Percentiles rank a stretch among this genome's conserved stretches.
Conservation (phyloP, 1,284 basidiomycete species). For the Amylostereum areolatum region DNA sequence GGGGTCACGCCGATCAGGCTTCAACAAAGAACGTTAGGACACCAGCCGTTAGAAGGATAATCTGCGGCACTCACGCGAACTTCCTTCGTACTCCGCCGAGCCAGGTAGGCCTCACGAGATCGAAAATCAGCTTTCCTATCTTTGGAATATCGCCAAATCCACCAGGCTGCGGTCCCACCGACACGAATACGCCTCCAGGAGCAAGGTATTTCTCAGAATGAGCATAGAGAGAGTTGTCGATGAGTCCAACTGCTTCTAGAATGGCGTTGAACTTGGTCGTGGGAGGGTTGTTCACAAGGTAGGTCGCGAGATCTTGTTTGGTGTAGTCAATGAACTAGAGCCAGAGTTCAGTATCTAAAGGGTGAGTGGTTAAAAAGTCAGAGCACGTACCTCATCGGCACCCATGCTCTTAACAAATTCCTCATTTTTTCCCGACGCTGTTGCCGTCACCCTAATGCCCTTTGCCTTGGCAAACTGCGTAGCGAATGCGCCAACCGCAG, state of each 20-base stretch:
- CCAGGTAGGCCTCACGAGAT: constrained; percentile 29
- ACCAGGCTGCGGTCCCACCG: constrained; percentile 33
- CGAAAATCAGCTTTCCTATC: constrained; percentile 16
- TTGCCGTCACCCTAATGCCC: constrained; percentile 49
- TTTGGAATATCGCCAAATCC: constrained; percentile 5
- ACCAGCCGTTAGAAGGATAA: neutral
- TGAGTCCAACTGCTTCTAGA: constrained; percentile 22
- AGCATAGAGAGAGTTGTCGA: constrained; percentile 31
- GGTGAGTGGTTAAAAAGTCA: neutral
- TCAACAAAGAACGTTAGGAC: neutral
- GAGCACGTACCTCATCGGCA: constrained; percentile 32
- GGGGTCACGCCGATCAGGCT: constrained; percentile 26
- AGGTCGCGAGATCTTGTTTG: constrained; percentile 21
- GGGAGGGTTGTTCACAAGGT: constrained; percentile 21
- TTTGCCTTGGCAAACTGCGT: constrained; percentile 60
- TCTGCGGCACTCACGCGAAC: constrained; percentile 31
- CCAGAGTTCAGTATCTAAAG: neutral
- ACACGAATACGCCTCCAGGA: constrained; percentile 38
- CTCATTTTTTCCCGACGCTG: constrained; percentile 48
- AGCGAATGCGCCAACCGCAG: constrained; percentile 55
- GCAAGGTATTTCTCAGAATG: constrained; percentile 38
- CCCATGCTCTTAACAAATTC: constrained; percentile 35
- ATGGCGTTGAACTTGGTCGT: constrained; percentile 18
- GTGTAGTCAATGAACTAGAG: constrained; percentile 37
- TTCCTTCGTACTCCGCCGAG: constrained; percentile 41